phyloP scores from a whole-genome alignment of 2,329 filamentous ascomycete species.

The Didymella arachidicola region DNA sequence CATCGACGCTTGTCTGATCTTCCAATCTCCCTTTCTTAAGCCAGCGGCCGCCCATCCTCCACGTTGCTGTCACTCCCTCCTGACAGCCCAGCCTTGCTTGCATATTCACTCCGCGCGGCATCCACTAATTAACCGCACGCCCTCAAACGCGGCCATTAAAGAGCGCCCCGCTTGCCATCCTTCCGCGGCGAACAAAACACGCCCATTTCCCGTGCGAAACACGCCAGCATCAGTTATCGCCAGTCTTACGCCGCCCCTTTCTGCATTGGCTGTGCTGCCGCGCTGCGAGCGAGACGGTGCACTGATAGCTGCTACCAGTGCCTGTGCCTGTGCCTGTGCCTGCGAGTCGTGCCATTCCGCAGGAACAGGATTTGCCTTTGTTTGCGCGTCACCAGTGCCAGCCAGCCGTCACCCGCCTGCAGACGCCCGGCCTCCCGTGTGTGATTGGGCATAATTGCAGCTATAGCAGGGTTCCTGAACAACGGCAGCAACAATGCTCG shows the following conservation, averaged over 20 bases:
- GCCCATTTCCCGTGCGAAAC: conserved; percentile 35
- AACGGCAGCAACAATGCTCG: conserved; percentile 52
- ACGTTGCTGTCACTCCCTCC: conserved; percentile 16
- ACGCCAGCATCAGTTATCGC: conserved; percentile 41
- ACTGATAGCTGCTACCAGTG: no score
- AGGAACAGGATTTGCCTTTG: conserved; percentile 26
- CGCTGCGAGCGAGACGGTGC: conserved; percentile 5
- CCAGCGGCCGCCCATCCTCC: conserved; percentile 5
- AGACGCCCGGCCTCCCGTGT: conserved; percentile 34
- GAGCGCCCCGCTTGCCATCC: conserved; percentile 30
- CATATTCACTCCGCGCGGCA: conserved; percentile 28
- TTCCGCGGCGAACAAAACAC: conserved; percentile 25
- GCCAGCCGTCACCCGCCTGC: conserved; percentile 26
- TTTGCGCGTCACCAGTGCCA: conserved; percentile 32
- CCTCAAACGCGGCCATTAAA: conserved; percentile 25
- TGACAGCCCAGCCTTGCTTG: conserved; percentile 17
- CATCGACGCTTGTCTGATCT: conserved; percentile 20
- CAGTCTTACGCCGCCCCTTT: conserved; percentile 42
- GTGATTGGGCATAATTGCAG: conserved; percentile 45
- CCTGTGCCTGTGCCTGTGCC: conserved; percentile 5
- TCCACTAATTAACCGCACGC: conserved; percentile 30
- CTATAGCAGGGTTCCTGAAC: conserved; percentile 42
- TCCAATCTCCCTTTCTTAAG: conserved; percentile 21
- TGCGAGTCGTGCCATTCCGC: conserved; percentile 20
- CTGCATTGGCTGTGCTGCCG: conserved; percentile 14